phyloP scores from a whole-genome alignment of 805 yeast species.

The Nakazawaea populi region DNA sequence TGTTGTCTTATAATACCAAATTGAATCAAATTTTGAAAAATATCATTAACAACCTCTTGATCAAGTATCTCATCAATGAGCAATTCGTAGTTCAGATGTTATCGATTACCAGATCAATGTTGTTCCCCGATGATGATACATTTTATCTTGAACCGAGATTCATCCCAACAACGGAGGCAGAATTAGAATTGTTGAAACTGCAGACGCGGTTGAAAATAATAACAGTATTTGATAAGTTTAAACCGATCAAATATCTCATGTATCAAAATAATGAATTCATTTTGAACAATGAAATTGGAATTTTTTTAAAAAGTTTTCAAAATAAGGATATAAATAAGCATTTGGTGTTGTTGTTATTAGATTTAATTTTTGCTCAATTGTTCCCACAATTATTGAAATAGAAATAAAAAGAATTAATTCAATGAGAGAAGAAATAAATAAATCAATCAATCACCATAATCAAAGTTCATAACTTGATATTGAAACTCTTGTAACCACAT shows the following conservation, averaged over 20 bases:
- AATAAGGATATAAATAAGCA: constrained; percentile 36
- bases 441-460: too few relatives aligned
- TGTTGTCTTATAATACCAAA: constrained; percentile 13
- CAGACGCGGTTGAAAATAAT: constrained; percentile 11
- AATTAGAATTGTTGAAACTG: constrained; percentile 15
- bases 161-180: constrained; percentile 22
- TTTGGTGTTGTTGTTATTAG: constrained; percentile 34
- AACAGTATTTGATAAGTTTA: not conserved
- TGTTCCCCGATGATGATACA: constrained; percentile 23
- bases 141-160: constrained; percentile 23
- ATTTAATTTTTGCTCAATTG: constrained; percentile 31
- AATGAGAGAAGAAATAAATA: too few relatives aligned
- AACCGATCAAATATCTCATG: constrained; percentile 1
- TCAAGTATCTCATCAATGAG: constrained; percentile 17
- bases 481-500: not conserved
- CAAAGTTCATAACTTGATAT: too few relatives aligned
- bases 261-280: constrained; percentile 8
- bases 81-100: constrained; percentile 10
- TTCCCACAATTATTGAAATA: constrained; percentile 27
- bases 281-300: constrained; percentile 13
- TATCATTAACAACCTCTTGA: constrained; percentile 18
- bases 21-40: constrained; percentile 20
- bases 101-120: constrained; percentile 16
- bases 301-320: constrained; percentile 27
- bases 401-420: too few relatives aligned